A percentile compares a stretch with the other conserved stretches of the same genome.
Conservation (phyloP, 2,329 filamentous ascomycete species). For the Phoma herbarum region DNA sequence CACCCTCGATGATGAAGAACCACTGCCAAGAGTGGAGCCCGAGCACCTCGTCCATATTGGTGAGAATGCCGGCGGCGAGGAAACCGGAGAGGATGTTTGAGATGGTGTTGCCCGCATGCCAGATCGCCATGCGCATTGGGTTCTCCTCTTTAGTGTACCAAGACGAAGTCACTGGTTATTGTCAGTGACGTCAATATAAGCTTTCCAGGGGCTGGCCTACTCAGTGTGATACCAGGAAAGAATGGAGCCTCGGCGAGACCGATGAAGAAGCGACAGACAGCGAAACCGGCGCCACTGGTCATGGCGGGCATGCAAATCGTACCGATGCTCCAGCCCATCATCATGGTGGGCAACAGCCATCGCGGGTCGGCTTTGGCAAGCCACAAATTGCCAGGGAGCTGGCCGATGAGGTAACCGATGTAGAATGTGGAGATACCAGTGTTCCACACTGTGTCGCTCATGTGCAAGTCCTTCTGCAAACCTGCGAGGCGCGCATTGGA, state of each 20-base stretch:
- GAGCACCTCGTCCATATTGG: constrained; percentile 54
- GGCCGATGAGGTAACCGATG: constrained; percentile 58
- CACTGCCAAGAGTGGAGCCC: constrained; percentile 53
- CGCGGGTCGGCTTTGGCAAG: constrained; percentile 53
- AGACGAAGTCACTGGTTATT: constrained; percentile 44
- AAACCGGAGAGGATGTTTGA: constrained; percentile 58
- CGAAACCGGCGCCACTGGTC: constrained; percentile 46
- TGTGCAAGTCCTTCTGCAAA: constrained; percentile 50
- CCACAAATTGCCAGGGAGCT: constrained; percentile 59
- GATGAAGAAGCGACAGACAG: constrained; percentile 51
- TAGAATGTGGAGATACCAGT: constrained; percentile 57
- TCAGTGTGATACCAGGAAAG: constrained; percentile 50
- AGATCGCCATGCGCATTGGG: constrained; percentile 56
- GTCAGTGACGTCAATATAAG: neutral
- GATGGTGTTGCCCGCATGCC: constrained; percentile 58
- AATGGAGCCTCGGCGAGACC: constrained; percentile 53
- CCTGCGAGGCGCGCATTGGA: constrained; percentile 53
- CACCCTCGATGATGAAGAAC: constrained; percentile 64
- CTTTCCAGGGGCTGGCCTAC: constrained; percentile 33
- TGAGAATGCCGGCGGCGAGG: constrained; percentile 57
- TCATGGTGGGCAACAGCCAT: constrained; percentile 50
- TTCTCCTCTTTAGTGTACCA: constrained; percentile 60
- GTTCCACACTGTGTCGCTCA: constrained; percentile 47
- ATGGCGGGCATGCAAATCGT: constrained; percentile 57
- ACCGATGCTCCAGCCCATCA: constrained; percentile 56